Percentiles rank a stretch among this genome's conserved stretches.
These are phyloP conservation scores for Corylus avellana DNA, from an alignment of 306 rosid genomes.

Conservation along the genomic window DNA sequence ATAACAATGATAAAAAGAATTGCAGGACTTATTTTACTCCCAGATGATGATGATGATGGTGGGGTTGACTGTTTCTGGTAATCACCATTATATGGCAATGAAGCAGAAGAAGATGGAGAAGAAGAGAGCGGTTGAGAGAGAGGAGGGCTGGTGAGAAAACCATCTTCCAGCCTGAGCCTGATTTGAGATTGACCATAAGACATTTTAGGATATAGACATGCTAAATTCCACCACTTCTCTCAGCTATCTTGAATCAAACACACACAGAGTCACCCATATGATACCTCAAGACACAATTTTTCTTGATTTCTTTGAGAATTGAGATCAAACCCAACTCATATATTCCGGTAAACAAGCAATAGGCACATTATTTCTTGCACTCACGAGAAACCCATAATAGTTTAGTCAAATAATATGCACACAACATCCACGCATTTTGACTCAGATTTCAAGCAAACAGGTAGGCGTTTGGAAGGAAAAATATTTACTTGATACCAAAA, in stretches of 20 bases:
- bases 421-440: constrained; percentile 15
- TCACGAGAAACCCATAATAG: constrained; percentile 36
- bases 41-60: constrained; percentile 49
- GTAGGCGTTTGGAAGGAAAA: neutral
- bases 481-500: constrained; percentile 1
- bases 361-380: constrained; percentile 39
- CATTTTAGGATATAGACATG: constrained; percentile 53
- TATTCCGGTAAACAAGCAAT: constrained; percentile 42
- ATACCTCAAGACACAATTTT: constrained; percentile 21
- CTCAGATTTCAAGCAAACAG: constrained; percentile 21
- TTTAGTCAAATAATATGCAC: constrained; percentile 11
- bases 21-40: constrained; percentile 65
- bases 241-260: constrained; percentile 21
- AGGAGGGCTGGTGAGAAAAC: constrained; percentile 39
- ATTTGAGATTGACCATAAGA: constrained; percentile 54
- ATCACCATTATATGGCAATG: constrained; percentile 37
- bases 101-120: constrained; percentile 29
- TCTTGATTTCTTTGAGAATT: constrained; percentile 33
- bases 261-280: constrained; percentile 11
- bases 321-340: constrained; percentile 52
- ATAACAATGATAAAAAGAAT: constrained; percentile 68
- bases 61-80: constrained; percentile 47
- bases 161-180: constrained; percentile 25
- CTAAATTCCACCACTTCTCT: constrained; percentile 23
- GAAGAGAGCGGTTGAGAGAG: constrained; percentile 35